A percentile compares a stretch with the other conserved stretches of the same genome.
Conservation (phyloP, 1,284 basidiomycete species). For the Kalmanozyma brasiliensis region DNA sequence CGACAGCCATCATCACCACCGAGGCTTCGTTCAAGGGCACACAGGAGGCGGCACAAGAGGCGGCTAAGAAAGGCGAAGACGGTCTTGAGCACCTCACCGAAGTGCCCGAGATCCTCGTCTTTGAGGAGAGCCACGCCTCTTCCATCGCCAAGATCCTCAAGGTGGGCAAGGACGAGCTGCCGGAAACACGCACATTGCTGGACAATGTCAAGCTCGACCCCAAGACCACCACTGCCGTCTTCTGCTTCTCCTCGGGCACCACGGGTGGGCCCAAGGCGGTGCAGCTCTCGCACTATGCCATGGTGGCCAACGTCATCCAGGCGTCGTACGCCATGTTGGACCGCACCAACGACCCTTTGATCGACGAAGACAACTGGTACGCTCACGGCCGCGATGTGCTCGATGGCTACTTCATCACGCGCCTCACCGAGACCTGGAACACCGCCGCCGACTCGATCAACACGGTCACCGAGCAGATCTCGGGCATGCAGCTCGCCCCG, state of each 20-base stretch:
- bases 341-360: conserved; percentile 58
- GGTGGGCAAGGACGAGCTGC: conserved; percentile 37
- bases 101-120: conserved; percentile 48
- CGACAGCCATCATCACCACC: conserved; percentile 54
- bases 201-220: conserved; percentile 47
- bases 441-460: conserved; percentile 35
- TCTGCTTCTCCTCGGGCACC: conserved; percentile 65
- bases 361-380: conserved; percentile 56
- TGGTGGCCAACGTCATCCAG: conserved; percentile 65
- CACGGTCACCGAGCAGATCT: conserved; percentile 31
- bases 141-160: conserved; percentile 48
- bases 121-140: conserved; percentile 54
- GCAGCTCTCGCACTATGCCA: conserved; percentile 58
- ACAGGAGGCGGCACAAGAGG: conserved; percentile 39
- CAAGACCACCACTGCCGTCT: conserved; percentile 51
- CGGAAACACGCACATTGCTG: conserved; percentile 28
- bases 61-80: conserved; percentile 35
- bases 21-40: conserved; percentile 30
- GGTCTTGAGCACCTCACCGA: conserved; percentile 26
- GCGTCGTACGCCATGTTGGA: conserved; percentile 58
- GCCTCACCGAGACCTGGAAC: conserved; percentile 50
- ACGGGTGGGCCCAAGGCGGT: conserved; percentile 65
- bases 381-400: conserved; percentile 29
- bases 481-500: conserved; percentile 29
- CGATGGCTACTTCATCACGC: conserved; percentile 50